Evolutionary conservation across 2,329 filamentous ascomycete species (phyloP).

Genomic region (Nemania abortiva): DNA sequence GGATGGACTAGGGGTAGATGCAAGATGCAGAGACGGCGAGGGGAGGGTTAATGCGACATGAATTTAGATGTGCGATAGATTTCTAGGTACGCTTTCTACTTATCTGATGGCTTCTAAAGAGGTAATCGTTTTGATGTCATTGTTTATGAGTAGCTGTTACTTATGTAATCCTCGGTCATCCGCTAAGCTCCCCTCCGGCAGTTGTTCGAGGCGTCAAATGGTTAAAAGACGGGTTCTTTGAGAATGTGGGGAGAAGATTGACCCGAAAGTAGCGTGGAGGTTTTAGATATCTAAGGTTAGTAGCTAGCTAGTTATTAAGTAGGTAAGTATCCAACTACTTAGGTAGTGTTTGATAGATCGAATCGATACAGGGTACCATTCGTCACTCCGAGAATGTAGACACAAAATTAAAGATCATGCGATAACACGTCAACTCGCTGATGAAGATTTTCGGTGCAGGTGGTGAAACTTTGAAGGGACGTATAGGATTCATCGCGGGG

Average conservation of each 20-base stretch:
- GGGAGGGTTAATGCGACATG: background rate
- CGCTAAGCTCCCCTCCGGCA: constrained; percentile 40
- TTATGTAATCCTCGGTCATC: constrained; percentile 51
- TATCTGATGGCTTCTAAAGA: constrained; percentile 9
- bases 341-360: background rate
- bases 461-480: background rate
- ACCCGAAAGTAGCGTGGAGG: constrained; percentile 25
- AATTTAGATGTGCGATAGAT: background rate
- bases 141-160: constrained; percentile 16
- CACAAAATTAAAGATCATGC: background rate
- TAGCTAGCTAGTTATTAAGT: too few relatives aligned
- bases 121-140: constrained; percentile 3
- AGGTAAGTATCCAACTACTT: too few relatives aligned
- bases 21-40: constrained; percentile 5
- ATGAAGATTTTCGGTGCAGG: background rate
- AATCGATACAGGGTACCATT: background rate
- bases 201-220: constrained; percentile 33
- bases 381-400: background rate
- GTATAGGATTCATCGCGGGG: background rate
- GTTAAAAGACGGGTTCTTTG: background rate
- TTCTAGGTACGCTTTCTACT: constrained; percentile 15
- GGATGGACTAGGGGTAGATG: constrained; percentile 10
- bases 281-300: too few relatives aligned
- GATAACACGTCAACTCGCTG: background rate
- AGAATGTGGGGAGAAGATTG: constrained; percentile 40